phyloP scores from a whole-genome alignment of 306 rosid species.

The Casuarina glauca region DNA sequence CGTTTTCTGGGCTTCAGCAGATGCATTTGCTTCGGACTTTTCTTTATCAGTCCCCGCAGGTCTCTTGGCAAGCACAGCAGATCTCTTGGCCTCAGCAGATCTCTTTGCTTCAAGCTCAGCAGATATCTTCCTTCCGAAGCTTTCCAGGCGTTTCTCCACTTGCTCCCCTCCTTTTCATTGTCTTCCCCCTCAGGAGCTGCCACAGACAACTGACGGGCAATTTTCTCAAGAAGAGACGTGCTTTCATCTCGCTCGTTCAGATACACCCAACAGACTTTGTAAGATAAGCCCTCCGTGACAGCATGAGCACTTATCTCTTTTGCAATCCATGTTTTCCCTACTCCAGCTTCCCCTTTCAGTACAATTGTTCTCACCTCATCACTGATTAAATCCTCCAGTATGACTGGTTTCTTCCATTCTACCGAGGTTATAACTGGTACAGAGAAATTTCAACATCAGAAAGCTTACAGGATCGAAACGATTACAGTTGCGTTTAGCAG shows the following conservation, averaged over 20 bases:
- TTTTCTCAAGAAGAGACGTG: background rate
- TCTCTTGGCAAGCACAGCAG: too few species aligned
- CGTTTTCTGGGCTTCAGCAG: too few species aligned
- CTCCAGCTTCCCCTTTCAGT: conserved; percentile 31
- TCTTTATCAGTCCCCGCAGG: too few species aligned
- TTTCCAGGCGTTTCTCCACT: too few species aligned
- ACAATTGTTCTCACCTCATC: background rate
- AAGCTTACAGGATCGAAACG: background rate
- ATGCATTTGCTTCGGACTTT: too few species aligned
- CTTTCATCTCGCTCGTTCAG: conserved; percentile 7
- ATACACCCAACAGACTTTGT: conserved; percentile 24
- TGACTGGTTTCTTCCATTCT: rapidly evolving
- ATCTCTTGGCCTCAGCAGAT: background rate
- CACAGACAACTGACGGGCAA: conserved; percentile 21
- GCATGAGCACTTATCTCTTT: conserved; percentile 1
- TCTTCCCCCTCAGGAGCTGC: conserved; percentile 15
- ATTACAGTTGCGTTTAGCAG: background rate
- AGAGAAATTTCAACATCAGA: background rate
- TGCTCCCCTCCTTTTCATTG: background rate
- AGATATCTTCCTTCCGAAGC: too few species aligned
- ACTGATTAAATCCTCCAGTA: background rate
- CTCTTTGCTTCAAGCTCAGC: background rate
- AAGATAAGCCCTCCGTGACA: background rate
- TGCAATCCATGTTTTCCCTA: conserved; percentile 31
- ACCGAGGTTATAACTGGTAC: background rate